phyloP scores from a whole-genome alignment of 2,329 filamentous ascomycete genomes.

The Penicillium concentricum region DNA sequence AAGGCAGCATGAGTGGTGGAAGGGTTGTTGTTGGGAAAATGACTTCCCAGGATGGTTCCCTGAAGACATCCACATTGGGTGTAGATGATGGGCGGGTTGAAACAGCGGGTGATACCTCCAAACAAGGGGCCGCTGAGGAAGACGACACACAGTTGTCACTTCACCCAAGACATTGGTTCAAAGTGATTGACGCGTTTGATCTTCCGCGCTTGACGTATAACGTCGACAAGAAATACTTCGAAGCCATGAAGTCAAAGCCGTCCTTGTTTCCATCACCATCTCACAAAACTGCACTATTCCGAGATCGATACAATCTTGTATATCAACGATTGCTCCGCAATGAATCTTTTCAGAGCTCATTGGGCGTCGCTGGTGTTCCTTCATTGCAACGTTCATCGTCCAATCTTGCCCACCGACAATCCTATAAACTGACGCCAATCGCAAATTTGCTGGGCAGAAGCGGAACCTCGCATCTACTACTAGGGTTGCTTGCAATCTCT shows the following conservation, averaged over 20 bases:
- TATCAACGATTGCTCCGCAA: constrained; percentile 90
- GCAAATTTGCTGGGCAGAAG: constrained; percentile 73
- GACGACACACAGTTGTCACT: constrained; percentile 61
- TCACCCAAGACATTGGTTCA: constrained; percentile 80
- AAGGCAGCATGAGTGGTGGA: constrained; percentile 87
- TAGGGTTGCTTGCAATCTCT: constrained; percentile 77
- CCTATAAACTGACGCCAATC: constrained; percentile 87
- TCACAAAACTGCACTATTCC: constrained; percentile 81
- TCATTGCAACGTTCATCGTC: constrained; percentile 61
- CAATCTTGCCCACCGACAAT: constrained; percentile 57
- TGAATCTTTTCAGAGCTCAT: constrained; percentile 84
- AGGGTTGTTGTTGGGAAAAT: constrained; percentile 50
- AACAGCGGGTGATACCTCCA: constrained; percentile 51
- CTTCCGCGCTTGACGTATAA: constrained; percentile 63
- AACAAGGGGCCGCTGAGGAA: constrained; percentile 51
- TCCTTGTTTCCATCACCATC: constrained; percentile 72
- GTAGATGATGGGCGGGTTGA: constrained; percentile 42
- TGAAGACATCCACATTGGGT: constrained; percentile 38
- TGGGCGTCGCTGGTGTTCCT: constrained; percentile 60
- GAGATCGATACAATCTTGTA: constrained; percentile 87
- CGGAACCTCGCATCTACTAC: constrained; percentile 78
- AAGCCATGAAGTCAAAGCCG: constrained; percentile 65
- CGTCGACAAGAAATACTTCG: constrained; percentile 79
- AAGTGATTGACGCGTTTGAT: constrained; percentile 77
- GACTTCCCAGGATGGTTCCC: constrained; percentile 18